Base-by-base conservation (phyloP, 2,329 filamentous ascomycete species). In the Penicillium griseofulvum region DNA sequence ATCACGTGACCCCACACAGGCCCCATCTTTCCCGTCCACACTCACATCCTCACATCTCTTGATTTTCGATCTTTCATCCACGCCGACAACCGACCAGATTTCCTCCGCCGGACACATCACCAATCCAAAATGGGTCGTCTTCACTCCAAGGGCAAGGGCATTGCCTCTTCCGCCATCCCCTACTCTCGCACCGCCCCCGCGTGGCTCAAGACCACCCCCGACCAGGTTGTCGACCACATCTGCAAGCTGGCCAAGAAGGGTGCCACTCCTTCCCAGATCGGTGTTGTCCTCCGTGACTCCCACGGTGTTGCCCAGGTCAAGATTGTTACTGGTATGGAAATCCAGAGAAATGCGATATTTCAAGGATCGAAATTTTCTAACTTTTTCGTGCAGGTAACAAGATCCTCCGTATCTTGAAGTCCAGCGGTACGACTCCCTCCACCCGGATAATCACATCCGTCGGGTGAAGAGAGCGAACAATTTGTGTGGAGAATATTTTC, bases 141-240 rank as follows among this genome's bases (percentile, higher is more conserved):
- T 88, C 95, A 99, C 88, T 90, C 85, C 86, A 96, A 97, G 76
- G 93, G 94, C 84, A 97, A 97, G 90, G 95, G 94, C 81, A 99
- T 99, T 82, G 91, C 91, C 69, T 81, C 90, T 82, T 96, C 91
- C 64, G 91, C 94, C 74, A 82, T 97, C 81, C 94, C 95, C 76
- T 99, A 97, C 88, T 96, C 91, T 69, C 93, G 94, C 83, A 87
- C 85, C 71, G 78, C 91, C 65, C 93, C 94, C 61, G 85, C 92
- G 70, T 99, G 94, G 94, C 84, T 97, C 81, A 99, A 99, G 89
- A 95, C 91, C 82, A 96, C 91, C 71, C 92, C 94, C 76, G 91
- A 97, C 74, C 91, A 96, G 83, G 91, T 99, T 78, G 91, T 96
- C 72, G 94, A 99, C 78, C 92, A 97, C 67, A 99, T 99, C 83